Base-by-base conservation (phyloP, 2,329 filamentous ascomycete genomes). In the Alternaria triticina region DNA sequence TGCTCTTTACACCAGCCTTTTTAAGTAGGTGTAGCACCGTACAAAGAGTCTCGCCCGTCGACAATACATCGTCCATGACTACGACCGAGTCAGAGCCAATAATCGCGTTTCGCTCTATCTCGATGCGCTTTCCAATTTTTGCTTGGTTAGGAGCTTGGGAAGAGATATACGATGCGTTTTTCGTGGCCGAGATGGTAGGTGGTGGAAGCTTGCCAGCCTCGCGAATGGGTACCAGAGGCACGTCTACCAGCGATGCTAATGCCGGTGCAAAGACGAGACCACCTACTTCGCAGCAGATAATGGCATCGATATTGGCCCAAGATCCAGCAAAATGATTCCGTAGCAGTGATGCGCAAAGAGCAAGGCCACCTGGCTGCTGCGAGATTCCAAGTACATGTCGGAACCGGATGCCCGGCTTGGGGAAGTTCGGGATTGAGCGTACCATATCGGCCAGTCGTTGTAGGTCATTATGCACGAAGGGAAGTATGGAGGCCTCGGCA, bases 21-120 rank as follows among this genome's bases (percentile, higher is more conserved):
- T 44, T 12, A 25, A 89, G 71, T 2, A 90, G 76, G 67, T 81
- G 66, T 33, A 90, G 68, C 36, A 87, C 80, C 7, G 85, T 86
- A 72, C 79, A 84, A 40, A 89, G 82, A 3, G 87, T 89, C 67
- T 81, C 67, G 1, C 86, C 87, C 0, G 84, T 86, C 6, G 87
- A 82, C 59, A 90, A 82, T 27, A 88, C 86, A 74, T 90, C 87
- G 62, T 90, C 87, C 6, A 90, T 81, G 0, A 89, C 82, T n/a
- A 89, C 79, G 11, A 89, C 83, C 5, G 78, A 79, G 5, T 74
- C 77, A 1, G 77, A 81, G 36, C 25, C 70, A 0, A 78, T 68
- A 17, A 89, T 30, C 40, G 76, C 74, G 77, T 83, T 77, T 17
- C 69, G 70, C 15, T 79, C 79, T 72, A 90, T 86, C 76, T 88